A percentile compares a stretch with the other conserved stretches of the same genome.
Evolutionary conservation across 192 early-diverging fungal species (phyloP).

Genomic region (Umbelopsis ramanniana): DNA sequence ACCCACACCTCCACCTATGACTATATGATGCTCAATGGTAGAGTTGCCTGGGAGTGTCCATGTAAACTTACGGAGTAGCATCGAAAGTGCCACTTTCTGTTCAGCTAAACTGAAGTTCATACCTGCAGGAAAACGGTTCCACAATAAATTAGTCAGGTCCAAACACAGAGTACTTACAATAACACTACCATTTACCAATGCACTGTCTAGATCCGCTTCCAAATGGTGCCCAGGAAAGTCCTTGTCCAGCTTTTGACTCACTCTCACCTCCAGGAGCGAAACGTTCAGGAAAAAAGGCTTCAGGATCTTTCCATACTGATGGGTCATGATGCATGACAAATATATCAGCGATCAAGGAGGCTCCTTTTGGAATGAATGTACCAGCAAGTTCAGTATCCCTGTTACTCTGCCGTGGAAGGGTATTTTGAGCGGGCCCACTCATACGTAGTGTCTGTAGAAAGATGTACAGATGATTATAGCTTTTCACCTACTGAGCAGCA

Average conservation of each 20-base stretch:
- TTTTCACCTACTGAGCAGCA: too few relatives aligned
- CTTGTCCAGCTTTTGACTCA: slow-evolving; percentile 37
- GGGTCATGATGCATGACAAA: slow-evolving; percentile 19
- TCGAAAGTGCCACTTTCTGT: slow-evolving; percentile 58
- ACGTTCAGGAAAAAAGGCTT: slow-evolving; percentile 19
- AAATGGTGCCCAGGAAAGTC: too few relatives aligned
- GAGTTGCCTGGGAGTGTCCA: slow-evolving; percentile 10
- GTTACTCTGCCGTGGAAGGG: not conserved
- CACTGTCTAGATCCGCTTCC: too few relatives aligned
- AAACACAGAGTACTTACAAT: not conserved
- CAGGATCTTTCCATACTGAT: slow-evolving; percentile 2
- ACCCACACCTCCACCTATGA: not conserved
- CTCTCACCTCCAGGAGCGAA: slow-evolving; percentile 24
- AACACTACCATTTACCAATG: not conserved
- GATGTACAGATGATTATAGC: too few relatives aligned
- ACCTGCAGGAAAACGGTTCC: slow-evolving; percentile 48
- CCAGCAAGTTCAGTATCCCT: slow-evolving; percentile 24
- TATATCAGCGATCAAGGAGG: not conserved
- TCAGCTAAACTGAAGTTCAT: slow-evolving; percentile 67
- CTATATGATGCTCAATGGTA: slow-evolving; percentile 8
- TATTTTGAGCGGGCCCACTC: not conserved
- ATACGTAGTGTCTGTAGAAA: slow-evolving; percentile 3
- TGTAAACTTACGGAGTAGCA: slow-evolving; percentile 29
- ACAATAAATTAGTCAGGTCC: not conserved
- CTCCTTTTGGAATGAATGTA: slow-evolving; percentile 26